Evolutionary conservation across 768 basidiomycete genomes (phyloP), one percentile per base, ranked within the genome.

Genomic region (Amanita molliuscula): DNA sequence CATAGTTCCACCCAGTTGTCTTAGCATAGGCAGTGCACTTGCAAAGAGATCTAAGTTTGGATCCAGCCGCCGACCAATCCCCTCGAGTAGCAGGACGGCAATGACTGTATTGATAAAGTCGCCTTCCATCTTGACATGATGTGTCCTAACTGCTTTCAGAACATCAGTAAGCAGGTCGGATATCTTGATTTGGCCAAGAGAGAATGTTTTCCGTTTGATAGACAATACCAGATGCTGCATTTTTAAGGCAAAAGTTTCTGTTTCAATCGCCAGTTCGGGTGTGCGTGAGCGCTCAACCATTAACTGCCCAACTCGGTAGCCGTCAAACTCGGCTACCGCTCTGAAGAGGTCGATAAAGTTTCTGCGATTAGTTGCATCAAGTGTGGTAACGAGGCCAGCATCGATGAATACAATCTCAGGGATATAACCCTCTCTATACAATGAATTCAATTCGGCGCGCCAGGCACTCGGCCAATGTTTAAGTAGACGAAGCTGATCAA

Each of bases 101-200:
- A 99, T 86, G 53, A 99, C 92, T 0, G 96, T 98, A 66, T 99
- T 99, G 61, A 98, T 83, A 62, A 99, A 99, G 64, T 98, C 96
- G 11, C 85, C 92, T 68, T 99, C 95, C 83, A 99, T 88, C 72
- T 91, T 97, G 55, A 98, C 96, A 61, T 96, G 95, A 64, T 97
- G 94, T 56, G 78, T 74, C 51, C 93, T 73, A 3, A 99, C 94
- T 29, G 83, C 80, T 58, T 70, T 82, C 44, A 99, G 69, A 6
- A 98, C 96, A 54, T 95, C 88, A 3, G 79, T 87, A 26, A 98
- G 69, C 53, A 99, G 80, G 63, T 98, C 94, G 25, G 88, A 85
- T 49, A 99, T 96, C 64, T 88, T 91, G 68, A 99, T 91, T 64
- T 91, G 84, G n/a, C 90, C 93, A 4, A 99, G 79, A 21, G 89